A percentile compares a stretch with the other conserved stretches of the same genome.
Conservation (phyloP, 2,329 filamentous ascomycete species). For the Gnomoniopsis smithogilvyi region DNA sequence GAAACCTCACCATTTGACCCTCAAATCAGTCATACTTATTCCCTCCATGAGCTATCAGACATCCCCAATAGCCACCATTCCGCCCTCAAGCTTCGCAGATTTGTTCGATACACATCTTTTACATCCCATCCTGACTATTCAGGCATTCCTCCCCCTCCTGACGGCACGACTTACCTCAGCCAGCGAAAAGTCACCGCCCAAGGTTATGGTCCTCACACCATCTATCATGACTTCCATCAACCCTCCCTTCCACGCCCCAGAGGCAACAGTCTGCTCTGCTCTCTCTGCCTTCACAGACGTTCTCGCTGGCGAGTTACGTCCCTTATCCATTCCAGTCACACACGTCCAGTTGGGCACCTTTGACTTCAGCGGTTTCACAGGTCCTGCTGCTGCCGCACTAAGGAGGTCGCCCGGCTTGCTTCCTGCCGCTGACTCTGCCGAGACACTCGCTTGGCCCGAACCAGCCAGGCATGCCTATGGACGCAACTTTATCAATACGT, state of each 20-base stretch:
- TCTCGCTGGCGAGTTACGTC: slow-evolving; percentile 73
- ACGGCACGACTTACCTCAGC: slow-evolving; percentile 56
- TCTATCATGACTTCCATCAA: slow-evolving; percentile 77
- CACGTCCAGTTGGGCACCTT: slow-evolving; percentile 91
- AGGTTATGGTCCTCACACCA: slow-evolving; percentile 75
- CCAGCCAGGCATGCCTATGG: slow-evolving; percentile 59
- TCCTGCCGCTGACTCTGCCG: slow-evolving; percentile 44
- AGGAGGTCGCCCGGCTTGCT: slow-evolving; percentile 35
- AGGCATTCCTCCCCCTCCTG: slow-evolving; percentile 82
- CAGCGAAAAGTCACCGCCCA: slow-evolving; percentile 52
- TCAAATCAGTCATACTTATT: slow-evolving; percentile 80
- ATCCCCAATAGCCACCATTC: slow-evolving; percentile 80
- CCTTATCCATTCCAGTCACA: slow-evolving; percentile 73
- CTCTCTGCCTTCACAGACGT: slow-evolving; percentile 83
- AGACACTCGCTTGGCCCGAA: slow-evolving; percentile 63
- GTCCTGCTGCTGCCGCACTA: slow-evolving; percentile 46
- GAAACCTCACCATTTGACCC: slow-evolving; percentile 69
- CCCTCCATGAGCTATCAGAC: slow-evolving; percentile 78
- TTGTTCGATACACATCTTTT: slow-evolving; percentile 90
- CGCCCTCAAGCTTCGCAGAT: slow-evolving; percentile 80
- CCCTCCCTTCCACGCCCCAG: slow-evolving; percentile 78
- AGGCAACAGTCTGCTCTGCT: slow-evolving; percentile 81
- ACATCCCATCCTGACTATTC: slow-evolving; percentile 82
- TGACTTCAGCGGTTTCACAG: slow-evolving; percentile 70
- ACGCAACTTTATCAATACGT: slow-evolving; percentile 57